These are phyloP conservation scores for Garcia nutans DNA, from an alignment of 345 rosid species.

Conservation along the genomic window DNA sequence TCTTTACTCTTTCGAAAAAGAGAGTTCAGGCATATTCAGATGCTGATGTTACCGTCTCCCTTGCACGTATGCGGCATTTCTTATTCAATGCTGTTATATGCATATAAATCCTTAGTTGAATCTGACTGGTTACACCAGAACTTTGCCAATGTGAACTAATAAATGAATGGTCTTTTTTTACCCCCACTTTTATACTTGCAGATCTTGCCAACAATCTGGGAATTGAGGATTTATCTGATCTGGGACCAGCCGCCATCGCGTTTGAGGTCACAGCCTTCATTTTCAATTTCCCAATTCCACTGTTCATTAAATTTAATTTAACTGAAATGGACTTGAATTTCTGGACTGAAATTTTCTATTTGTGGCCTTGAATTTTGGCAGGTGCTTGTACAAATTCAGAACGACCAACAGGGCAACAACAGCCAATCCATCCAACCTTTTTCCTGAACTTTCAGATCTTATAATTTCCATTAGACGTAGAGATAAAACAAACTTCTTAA, in stretches of 20 bases:
- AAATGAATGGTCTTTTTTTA: neutral
- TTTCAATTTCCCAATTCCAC: neutral
- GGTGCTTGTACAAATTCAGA: conserved; percentile 41
- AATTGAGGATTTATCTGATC: conserved; percentile 32
- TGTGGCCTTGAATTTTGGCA: conserved; percentile 20
- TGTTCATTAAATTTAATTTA: neutral
- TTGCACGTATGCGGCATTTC: conserved; percentile 24
- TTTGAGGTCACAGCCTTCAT: conserved; percentile 29
- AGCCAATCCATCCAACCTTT: conserved; percentile 8
- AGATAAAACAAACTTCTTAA: no score
- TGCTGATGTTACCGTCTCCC: conserved; percentile 43
- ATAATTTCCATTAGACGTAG: neutral
- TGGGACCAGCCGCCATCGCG: conserved; percentile 42
- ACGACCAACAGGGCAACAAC: conserved; percentile 15
- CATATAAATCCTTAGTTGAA: no score
- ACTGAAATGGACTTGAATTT: no score
- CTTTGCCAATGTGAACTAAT: no score
- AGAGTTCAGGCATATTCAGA: conserved; percentile 36
- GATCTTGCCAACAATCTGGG: conserved; percentile 34
- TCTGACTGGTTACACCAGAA: neutral
- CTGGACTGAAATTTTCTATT: neutral
- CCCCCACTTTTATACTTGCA: conserved; percentile 5
- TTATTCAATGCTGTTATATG: neutral
- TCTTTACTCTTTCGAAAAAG: conserved; percentile 38
- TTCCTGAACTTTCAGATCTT: conserved; percentile 1